Percentiles rank a stretch among this genome's conserved stretches.
phyloP scores from a whole-genome alignment of 2,329 filamentous ascomycete species.

The Fusarium burgessii region DNA sequence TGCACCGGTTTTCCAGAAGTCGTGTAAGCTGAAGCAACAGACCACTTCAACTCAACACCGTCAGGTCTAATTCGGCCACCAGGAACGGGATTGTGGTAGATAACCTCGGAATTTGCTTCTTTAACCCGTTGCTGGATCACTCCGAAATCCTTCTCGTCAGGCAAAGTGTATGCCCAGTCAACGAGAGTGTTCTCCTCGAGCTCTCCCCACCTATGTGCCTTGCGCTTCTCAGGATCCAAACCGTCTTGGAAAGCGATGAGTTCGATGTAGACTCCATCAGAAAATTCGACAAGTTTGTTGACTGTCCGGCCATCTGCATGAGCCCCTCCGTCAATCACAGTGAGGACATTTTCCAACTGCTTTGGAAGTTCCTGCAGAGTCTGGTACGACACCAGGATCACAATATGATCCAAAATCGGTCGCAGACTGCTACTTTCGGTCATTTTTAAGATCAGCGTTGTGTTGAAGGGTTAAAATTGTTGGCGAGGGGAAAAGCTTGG shows the following conservation, averaged over 20 bases:
- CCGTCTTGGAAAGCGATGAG: slow-evolving; percentile 33
- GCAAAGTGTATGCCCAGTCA: slow-evolving; percentile 34
- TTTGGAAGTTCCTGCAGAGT: slow-evolving; percentile 19
- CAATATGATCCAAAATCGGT: slow-evolving; percentile 30
- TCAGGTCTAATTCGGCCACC: slow-evolving; percentile 30
- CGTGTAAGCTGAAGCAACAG: slow-evolving; percentile 22
- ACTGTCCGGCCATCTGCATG: slow-evolving; percentile 31
- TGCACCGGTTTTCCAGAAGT: slow-evolving; percentile 2
- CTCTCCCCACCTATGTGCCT: slow-evolving; percentile 23
- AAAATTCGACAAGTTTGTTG: slow-evolving; percentile 26
- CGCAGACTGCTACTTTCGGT: accelerated
- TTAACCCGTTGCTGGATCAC: slow-evolving; percentile 10
- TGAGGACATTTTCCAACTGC: slow-evolving; percentile 1
- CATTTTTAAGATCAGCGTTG: accelerated
- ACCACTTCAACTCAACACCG: slow-evolving; percentile 29
- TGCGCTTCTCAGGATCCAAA: slow-evolving; percentile 23
- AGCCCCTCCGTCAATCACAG: slow-evolving; percentile 22
- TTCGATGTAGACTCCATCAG: slow-evolving; percentile 30
- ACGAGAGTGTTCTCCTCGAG: slow-evolving; percentile 16
- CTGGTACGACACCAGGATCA: slow-evolving; percentile 22
- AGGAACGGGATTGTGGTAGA: slow-evolving; percentile 10
- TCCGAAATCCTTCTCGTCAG: slow-evolving; percentile 5
- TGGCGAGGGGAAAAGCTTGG: neutral
- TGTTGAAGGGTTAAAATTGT: no score
- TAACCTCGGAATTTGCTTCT: neutral